A percentile compares a stretch with the other conserved stretches of the same genome.
Evolutionary conservation across 2,329 filamentous ascomycete species (phyloP).

Genomic region (Microdochium bolleyi): DNA sequence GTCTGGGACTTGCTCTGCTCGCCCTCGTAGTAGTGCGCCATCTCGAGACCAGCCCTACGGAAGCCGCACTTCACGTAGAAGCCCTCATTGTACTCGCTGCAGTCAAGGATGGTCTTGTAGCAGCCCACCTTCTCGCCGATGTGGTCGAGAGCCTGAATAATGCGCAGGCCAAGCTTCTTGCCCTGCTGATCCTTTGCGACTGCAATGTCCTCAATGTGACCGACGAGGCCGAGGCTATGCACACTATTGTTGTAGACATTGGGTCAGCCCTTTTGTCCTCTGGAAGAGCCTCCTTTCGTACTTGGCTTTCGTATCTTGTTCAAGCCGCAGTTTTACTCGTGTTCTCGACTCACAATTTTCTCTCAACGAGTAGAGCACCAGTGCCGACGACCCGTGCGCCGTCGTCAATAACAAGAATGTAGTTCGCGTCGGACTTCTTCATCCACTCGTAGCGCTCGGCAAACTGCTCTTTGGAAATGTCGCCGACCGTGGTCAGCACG

Average conservation of each 20-base stretch:
- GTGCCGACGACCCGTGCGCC: conserved; percentile 74
- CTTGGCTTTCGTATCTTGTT: not conserved
- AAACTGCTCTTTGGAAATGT: conserved; percentile 70
- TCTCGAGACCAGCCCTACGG: conserved; percentile 83
- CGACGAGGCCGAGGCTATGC: conserved; percentile 73
- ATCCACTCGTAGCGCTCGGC: conserved; percentile 79
- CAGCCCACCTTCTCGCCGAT: conserved; percentile 84
- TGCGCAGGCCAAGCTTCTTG: conserved; percentile 86
- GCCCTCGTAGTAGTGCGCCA: conserved; percentile 87
- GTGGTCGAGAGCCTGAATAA: conserved; percentile 89
- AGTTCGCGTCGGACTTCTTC: conserved; percentile 68
- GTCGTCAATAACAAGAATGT: conserved; percentile 79
- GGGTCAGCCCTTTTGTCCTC: not conserved
- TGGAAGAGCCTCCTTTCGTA: not conserved
- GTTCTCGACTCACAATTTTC: conserved; percentile 66
- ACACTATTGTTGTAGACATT: conserved; percentile 42
- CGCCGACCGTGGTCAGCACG: conserved; percentile 87
- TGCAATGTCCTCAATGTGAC: conserved; percentile 96
- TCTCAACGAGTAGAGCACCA: conserved; percentile 83
- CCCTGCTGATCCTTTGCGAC: conserved; percentile 93
- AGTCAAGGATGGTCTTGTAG: conserved; percentile 96
- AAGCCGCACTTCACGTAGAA: conserved; percentile 99
- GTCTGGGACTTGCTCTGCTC: conserved; percentile 36
- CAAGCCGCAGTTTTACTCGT: not conserved
- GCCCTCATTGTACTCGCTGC: conserved; percentile 90